phyloP scores from a whole-genome alignment of 331 rosid species.

The Malus hybrid region DNA sequence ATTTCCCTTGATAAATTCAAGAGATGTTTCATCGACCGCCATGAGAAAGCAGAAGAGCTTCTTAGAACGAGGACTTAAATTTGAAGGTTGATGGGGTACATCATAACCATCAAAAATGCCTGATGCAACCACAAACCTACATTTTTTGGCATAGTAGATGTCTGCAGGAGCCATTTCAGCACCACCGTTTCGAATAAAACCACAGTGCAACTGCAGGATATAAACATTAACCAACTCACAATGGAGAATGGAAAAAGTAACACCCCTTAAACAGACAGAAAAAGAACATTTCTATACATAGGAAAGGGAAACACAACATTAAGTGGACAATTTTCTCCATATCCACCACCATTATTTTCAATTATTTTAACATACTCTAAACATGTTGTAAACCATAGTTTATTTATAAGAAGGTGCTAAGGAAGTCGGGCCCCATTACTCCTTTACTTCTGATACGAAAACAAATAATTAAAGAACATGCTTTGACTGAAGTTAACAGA shows the following conservation, averaged over 20 bases:
- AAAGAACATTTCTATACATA: neutral
- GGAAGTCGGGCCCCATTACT: neutral
- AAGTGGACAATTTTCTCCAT: neutral
- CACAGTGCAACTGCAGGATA: slow-evolving; percentile 76
- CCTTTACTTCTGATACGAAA: neutral
- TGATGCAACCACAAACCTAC: slow-evolving; percentile 90
- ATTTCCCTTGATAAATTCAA: slow-evolving; percentile 68
- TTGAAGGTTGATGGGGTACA: slow-evolving; percentile 82
- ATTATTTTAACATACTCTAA: neutral
- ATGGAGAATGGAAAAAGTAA: neutral
- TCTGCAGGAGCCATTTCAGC: slow-evolving; percentile 72
- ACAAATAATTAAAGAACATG: neutral
- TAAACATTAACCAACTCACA: slow-evolving; percentile 15
- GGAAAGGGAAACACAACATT: neutral
- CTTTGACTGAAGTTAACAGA: neutral
- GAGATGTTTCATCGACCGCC: slow-evolving; percentile 85
- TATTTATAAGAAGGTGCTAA: neutral
- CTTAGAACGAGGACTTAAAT: slow-evolving; percentile 58
- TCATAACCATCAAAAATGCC: slow-evolving; percentile 97
- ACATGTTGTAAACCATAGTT: neutral
- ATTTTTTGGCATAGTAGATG: slow-evolving; percentile 62
- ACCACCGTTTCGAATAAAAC: slow-evolving; percentile 77
- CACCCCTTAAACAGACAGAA: neutral
- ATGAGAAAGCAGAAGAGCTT: slow-evolving; percentile 91
- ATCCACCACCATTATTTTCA: neutral